Evolutionary conservation across 1,139 yeast genomes (phyloP).

Genomic region (Pichia sp.): DNA sequence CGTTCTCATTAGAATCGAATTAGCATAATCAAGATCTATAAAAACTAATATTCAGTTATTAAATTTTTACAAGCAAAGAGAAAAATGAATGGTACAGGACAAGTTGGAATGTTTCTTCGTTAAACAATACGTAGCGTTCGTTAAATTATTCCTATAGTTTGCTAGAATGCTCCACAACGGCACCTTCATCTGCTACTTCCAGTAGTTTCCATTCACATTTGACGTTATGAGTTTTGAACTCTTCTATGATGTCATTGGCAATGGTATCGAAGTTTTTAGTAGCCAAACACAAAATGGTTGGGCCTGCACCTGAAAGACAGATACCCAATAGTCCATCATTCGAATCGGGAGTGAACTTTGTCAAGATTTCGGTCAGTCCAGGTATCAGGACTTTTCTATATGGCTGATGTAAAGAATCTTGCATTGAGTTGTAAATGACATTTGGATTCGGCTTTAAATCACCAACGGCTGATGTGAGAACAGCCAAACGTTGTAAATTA

Average conservation of each 20-base stretch:
- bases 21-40: no score
- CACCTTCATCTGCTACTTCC: slow-evolving; percentile 85
- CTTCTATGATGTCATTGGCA: slow-evolving; percentile 62
- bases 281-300: slow-evolving; percentile 90
- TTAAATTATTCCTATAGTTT: no score
- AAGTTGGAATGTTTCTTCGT: no score
- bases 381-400: slow-evolving; percentile 88
- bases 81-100: not conserved
- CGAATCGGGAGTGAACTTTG: slow-evolving; percentile 72
- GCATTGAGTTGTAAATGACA: slow-evolving; percentile 90
- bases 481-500: slow-evolving; percentile 74
- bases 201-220: slow-evolving; percentile 75
- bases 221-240: slow-evolving; percentile 62
- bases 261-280: slow-evolving; percentile 81
- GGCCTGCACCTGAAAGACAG: slow-evolving; percentile 96
- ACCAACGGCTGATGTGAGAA: slow-evolving; percentile 75
- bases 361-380: slow-evolving; percentile 74
- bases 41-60: slow-evolving; percentile 11
- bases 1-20: no score
- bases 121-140: no score
- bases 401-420: slow-evolving; percentile 93
- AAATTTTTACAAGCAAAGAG: slow-evolving; percentile 5
- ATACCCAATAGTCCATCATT: slow-evolving; percentile 87
- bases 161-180: slow-evolving; percentile 33
- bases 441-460: slow-evolving; percentile 74